phyloP scores from a whole-genome alignment of 768 basidiomycete species.

The Termitomyces sp. region DNA sequence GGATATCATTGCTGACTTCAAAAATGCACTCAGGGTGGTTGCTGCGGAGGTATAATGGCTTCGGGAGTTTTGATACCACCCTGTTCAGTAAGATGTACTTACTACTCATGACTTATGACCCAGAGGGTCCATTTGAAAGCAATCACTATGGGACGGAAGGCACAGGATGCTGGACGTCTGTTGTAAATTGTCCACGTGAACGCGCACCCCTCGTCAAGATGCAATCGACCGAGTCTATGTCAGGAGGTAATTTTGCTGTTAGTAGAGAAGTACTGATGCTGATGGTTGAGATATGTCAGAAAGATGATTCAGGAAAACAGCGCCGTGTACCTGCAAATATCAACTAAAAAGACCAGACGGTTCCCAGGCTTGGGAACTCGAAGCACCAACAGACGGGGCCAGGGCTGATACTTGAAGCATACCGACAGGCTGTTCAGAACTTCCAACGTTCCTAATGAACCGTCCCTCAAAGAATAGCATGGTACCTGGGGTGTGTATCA shows the following conservation, averaged over 20 bases:
- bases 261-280: background rate
- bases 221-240: background rate
- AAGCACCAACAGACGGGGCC: background rate
- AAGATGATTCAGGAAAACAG: background rate
- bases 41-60: background rate
- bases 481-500: background rate
- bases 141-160: background rate
- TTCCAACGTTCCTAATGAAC: background rate
- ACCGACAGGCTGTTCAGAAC: background rate
- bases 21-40: constrained; percentile 19
- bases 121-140: background rate
- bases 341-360: background rate
- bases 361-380: background rate
- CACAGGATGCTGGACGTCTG: background rate
- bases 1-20: constrained; percentile 38
- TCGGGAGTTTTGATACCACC: no score
- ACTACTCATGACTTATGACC: background rate
- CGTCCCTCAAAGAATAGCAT: background rate
- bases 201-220: background rate
- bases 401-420: background rate
- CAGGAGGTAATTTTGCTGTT: background rate
- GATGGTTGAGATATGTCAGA: background rate
- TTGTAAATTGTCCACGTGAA: background rate
- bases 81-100: background rate
- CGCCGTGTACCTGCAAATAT: background rate